Base-by-base conservation (phyloP, 768 basidiomycete genomes). In the Mycena olivaceomarginata region DNA sequence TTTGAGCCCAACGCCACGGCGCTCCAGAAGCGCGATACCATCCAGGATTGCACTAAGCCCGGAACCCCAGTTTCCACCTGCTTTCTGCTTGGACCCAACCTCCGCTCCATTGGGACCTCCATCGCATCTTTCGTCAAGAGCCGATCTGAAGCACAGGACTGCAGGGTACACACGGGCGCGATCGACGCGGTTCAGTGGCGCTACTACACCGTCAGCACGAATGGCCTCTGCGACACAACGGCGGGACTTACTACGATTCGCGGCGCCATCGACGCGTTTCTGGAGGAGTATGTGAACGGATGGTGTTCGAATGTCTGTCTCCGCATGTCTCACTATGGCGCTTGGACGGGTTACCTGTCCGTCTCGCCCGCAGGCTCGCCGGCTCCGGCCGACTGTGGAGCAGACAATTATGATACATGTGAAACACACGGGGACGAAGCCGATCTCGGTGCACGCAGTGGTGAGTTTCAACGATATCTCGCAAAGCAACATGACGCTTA, bases 111-210 rank as follows among this genome's bases (percentile, higher is more conserved):
- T 37, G 62, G 62, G 9, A 7, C 18, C 62, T 13, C 31, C 39
- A 64, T 64, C 40, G 62, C 37, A 13, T 39, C 62, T 7, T 39
- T 37, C 12, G 39, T 64, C 39, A 5, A 4, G 31, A 7, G 37
- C 37, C 37, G 40, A 18, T 39, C 62, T 5, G 39, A 41, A 37
- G 18, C 18, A 37, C 9, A 40, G 13, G 31, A 39, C 62, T 64
- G 62, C 39, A 6, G 13, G 5, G 40, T 41, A n/a, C 62, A 64
- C 31, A 41, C 39, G 9, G 62, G 62, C 31, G 4, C 31, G 39
- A 20, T 64, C 39, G 39, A 62, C 25, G 59, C 10, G 25, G 59
- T 62, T 8, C 59, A 62, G 59, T 62, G 59, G 59, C 59, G 59
- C 4, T 45, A 45, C 59, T 62, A 62, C 59, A 39, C 37, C 11